Conservation (phyloP, 169 alveolate species). For the Plasmodium gonderi region DNA sequence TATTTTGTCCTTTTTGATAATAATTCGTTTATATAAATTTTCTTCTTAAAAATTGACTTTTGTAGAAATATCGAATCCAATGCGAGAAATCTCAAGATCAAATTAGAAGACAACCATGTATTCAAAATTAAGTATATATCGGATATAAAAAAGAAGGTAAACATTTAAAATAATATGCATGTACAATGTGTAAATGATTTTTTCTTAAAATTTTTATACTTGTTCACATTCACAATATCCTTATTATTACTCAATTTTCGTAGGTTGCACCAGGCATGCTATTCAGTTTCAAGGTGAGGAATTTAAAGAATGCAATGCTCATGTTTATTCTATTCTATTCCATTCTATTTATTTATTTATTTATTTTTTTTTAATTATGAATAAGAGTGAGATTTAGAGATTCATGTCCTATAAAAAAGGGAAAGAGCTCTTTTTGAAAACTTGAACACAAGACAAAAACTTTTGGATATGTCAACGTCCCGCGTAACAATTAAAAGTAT, state of each 20-base stretch:
- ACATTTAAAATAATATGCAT: background rate
- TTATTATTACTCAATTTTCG: background rate
- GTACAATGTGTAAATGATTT: background rate
- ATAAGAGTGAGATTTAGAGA: background rate
- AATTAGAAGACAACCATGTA: conserved; percentile 3
- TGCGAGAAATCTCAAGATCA: conserved; percentile 24
- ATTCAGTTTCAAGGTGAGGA: conserved; percentile 57
- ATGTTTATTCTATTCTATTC: too few relatives aligned
- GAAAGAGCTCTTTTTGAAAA: background rate
- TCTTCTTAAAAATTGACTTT: background rate
- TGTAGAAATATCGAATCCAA: conserved; percentile 38
- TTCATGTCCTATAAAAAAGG: background rate
- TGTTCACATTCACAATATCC: background rate
- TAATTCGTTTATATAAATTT: background rate
- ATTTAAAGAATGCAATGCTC: background rate
- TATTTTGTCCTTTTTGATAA: background rate
- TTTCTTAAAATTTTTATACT: background rate
- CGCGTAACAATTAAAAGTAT: background rate
- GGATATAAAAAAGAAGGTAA: conserved; percentile 64
- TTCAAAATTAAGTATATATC: conserved; percentile 33
- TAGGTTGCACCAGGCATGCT: conserved; percentile 71
- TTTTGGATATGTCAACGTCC: background rate
- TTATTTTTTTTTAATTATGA: background rate
- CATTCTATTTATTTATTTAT: too few relatives aligned
- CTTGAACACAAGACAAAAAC: background rate